Evolutionary conservation across 768 basidiomycete species (phyloP), one percentile per base, ranked within the genome.

Genomic region (Boletus huronensis): DNA sequence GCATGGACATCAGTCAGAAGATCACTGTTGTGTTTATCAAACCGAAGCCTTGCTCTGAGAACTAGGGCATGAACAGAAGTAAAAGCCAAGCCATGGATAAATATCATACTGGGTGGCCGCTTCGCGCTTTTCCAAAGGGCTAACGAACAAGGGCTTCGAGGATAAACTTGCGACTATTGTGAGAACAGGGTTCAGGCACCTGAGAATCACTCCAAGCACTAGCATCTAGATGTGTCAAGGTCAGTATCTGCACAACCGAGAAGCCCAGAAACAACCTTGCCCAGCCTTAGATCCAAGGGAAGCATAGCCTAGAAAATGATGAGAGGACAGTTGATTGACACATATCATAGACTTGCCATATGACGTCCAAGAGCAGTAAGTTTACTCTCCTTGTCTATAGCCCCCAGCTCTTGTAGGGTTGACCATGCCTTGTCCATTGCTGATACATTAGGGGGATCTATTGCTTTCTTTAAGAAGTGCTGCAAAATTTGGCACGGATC

Each of bases 271-370:
- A 52, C 42, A 26, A 88, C 89, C 78, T 97, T 98, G 8, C 84
- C 91, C 26, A 98, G 78, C 38, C 92, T 80, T 10, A 95, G 74
- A 70, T 98, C 95, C 14, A 96, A 74, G 1, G 94, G 94, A n/a
- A 97, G 78, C 71, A 85, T 79, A 3, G 90, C 79, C 90, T 93
- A 61, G 13, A 54, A 25, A 50, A 41, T n/a, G 6, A 43, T 53
- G 34, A 58, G 44, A 35, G 10, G 42, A 3, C 2, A 11, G 13
- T 43, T 17, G 6, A 48, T 28, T 8, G 41, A 26, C 4, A 11
- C 13, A 17, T 31, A 11, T 17, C 14, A 46, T 3, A 28, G 2
- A 61, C 78, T 53, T 58, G 84, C 87, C 66, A 95, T 83, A 67
- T 96, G 84, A 58, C 81, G 77, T 10, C 95, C 95, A 6, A 98